Percentiles rank a stretch among this genome's conserved stretches.
Conservation (phyloP, 148 eudicot genomes). For the Spergularia bocconei region DNA sequence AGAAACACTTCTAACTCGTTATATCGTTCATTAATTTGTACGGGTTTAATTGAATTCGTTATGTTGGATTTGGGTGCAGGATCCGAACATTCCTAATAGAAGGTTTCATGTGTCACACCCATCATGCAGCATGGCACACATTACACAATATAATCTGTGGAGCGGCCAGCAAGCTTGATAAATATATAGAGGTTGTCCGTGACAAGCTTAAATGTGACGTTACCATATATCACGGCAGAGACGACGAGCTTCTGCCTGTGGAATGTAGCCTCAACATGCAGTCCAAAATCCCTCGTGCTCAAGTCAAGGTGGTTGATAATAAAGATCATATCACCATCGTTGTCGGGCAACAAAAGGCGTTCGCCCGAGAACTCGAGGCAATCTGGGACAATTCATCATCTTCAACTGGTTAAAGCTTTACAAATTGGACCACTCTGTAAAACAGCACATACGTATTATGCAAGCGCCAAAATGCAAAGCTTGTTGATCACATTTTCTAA, state of each 20-base stretch:
- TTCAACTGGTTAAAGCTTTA: neutral
- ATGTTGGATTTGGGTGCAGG: slow-evolving; percentile 39
- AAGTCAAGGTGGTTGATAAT: slow-evolving; percentile 57
- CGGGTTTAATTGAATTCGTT: no score
- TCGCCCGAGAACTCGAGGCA: slow-evolving; percentile 73
- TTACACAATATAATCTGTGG: slow-evolving; percentile 91
- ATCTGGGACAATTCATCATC: slow-evolving; percentile 50
- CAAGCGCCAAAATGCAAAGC: neutral
- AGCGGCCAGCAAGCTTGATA: slow-evolving; percentile 65
- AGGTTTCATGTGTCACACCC: slow-evolving; percentile 81
- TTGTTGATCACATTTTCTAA: neutral
- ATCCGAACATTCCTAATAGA: slow-evolving; percentile 63
- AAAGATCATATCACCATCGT: slow-evolving; percentile 86
- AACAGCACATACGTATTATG: slow-evolving; percentile 10
- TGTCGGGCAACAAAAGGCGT: slow-evolving; percentile 67
- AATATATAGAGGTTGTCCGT: slow-evolving; percentile 52
- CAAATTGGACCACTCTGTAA: neutral
- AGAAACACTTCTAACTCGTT: no score
- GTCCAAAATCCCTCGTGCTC: slow-evolving; percentile 59
- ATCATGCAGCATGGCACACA: slow-evolving; percentile 94
- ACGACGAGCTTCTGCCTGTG: slow-evolving; percentile 77
- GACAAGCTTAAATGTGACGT: slow-evolving; percentile 50
- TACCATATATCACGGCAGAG: slow-evolving; percentile 61
- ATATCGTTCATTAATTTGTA: no score
- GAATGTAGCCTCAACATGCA: slow-evolving; percentile 77